A percentile compares a stretch with the other conserved stretches of the same genome.
Evolutionary conservation across 768 basidiomycete species (phyloP).

Genomic region (Mycena galopus): DNA sequence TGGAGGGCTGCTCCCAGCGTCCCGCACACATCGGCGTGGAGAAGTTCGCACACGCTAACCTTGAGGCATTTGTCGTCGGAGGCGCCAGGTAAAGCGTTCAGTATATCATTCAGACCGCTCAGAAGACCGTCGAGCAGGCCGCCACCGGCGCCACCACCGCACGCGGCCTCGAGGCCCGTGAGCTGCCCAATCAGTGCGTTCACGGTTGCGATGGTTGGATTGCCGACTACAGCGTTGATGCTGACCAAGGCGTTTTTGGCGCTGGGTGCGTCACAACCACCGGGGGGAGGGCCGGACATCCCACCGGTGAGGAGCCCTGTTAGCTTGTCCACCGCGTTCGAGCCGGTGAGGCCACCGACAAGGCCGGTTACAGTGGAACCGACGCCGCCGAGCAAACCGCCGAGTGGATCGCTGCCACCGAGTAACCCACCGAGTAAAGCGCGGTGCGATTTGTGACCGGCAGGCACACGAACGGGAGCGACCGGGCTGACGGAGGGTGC

Average conservation of each 20-base stretch:
- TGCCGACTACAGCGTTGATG: neutral
- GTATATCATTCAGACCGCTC: neutral
- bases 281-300: no score
- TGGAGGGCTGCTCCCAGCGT: neutral
- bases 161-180: neutral
- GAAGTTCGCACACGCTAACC: slow-evolving; percentile 9
- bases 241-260: neutral
- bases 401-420: neutral
- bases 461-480: neutral
- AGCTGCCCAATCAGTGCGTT: neutral
- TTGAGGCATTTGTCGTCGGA: neutral
- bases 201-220: neutral
- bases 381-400: neutral
- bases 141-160: neutral
- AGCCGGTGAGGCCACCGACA: no score
- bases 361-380: no score
- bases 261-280: neutral
- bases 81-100: neutral
- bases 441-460: neutral
- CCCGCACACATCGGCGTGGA: slow-evolving; percentile 15
- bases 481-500: neutral
- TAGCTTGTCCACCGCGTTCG: no score
- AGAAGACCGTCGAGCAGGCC: slow-evolving; percentile 1
- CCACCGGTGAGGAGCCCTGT: no score
- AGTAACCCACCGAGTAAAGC: neutral